Conservation (phyloP, 257 asterid species). For the Lantana camara region DNA sequence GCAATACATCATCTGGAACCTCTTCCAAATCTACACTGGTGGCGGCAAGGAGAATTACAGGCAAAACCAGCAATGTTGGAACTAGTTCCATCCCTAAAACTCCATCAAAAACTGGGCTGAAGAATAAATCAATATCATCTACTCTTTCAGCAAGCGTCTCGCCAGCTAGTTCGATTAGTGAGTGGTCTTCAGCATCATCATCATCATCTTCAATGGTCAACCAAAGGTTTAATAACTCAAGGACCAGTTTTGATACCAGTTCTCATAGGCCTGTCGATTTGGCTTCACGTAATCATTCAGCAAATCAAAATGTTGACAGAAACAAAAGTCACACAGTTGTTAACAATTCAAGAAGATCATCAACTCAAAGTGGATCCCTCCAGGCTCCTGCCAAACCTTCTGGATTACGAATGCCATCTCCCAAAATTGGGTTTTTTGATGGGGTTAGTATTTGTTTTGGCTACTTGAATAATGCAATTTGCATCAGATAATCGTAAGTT, state of each 20-base stretch:
- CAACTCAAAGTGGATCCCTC: constrained; percentile 38
- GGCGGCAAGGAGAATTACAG: constrained; percentile 56
- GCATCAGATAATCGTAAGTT: not conserved
- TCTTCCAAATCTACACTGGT: constrained; percentile 44
- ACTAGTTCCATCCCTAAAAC: constrained; percentile 50
- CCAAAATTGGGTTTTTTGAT: constrained; percentile 90
- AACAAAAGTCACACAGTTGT: constrained; percentile 36
- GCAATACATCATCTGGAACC: constrained; percentile 47
- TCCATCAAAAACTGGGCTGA: constrained; percentile 53
- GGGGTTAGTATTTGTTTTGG: constrained; percentile 63
- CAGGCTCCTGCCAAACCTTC: constrained; percentile 69
- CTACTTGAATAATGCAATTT: constrained; percentile 1
- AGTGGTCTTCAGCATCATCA: constrained; percentile 91
- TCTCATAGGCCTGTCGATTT: constrained; percentile 58
- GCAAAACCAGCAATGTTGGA: constrained; percentile 38
- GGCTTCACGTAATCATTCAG: constrained; percentile 35
- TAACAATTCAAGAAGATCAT: constrained; percentile 43
- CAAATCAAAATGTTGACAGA: constrained; percentile 42
- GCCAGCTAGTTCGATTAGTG: constrained; percentile 94
- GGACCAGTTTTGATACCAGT: constrained; percentile 62
- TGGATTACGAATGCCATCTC: constrained; percentile 92
- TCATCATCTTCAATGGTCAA: constrained; percentile 65
- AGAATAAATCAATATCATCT: constrained; percentile 48
- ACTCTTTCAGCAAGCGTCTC: constrained; percentile 63
- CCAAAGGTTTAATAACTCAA: constrained; percentile 49